Base-by-base conservation (phyloP, 305 asterid species). In the Fraxinus paxiana region DNA sequence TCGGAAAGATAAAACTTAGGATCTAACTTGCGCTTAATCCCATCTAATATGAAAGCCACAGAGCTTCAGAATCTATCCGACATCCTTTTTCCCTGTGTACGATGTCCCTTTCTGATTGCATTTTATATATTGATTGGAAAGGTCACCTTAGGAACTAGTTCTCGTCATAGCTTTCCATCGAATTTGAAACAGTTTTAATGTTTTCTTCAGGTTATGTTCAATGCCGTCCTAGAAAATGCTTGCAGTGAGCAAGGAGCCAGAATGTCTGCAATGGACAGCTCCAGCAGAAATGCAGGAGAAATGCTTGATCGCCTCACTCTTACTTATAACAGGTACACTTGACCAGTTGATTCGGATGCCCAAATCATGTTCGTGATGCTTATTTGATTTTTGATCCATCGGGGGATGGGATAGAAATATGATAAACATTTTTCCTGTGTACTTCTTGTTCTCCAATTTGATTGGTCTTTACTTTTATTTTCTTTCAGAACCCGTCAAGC, bases 231-330 rank as follows among this genome's bases (percentile, higher is more conserved):
- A 84, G 99, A 96, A 90, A 94, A 96, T 77, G 99, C 99, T 84
- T 94, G 98, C 90, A 94, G 99, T 90, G 98, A 96, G 90, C 99
- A 92, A 86, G 99, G 98, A 81, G 98, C 99, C 75, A 90, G 98
- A 87, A 96, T 96, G 99, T 94, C 98, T 87, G 98, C 99, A 13
- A 96, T 96, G 99, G 99, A 96, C 82, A 96, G 99, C 87, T 96
- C 99, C 87, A 96, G 98, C 89, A 91, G 97, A 85, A 96, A 96
- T 83, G 99, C 98, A 41, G 99, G 99, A 56, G 99, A 96, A 0
- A 90, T 96, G 98, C 99, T 96, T 88, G 99, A 96, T 85, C 97
- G 97, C 30, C 97, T 96, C 87, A 96, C 99, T 6, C 95, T 96
- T 77, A 88, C 97, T 71, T 96, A 96, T 84, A 96, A 94, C 97